Percentiles rank a stretch among this genome's conserved stretches.
Evolutionary conservation across 2,329 filamentous ascomycete genomes (phyloP).

Genomic region (Xylaria sp.): DNA sequence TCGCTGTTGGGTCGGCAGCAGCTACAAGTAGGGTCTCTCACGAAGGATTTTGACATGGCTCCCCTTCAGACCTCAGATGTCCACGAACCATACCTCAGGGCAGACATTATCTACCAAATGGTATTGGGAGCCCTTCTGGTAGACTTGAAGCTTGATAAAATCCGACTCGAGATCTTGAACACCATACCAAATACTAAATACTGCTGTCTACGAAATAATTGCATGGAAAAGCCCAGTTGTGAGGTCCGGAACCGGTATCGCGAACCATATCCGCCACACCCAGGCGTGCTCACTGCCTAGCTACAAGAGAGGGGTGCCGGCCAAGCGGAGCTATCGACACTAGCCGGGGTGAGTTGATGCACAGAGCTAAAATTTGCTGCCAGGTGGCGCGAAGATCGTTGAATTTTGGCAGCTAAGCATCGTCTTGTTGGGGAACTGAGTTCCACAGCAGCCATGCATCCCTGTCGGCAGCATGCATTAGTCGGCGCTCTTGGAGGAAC

Average conservation of each 20-base stretch:
- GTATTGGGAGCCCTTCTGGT: not conserved
- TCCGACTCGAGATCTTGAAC: too few relatives aligned
- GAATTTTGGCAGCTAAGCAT: conserved; percentile 23
- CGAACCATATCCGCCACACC: not conserved
- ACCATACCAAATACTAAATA: not conserved
- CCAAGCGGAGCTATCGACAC: not conserved
- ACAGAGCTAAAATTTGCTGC: conserved; percentile 6
- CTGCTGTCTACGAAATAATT: not conserved
- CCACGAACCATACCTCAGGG: too few relatives aligned
- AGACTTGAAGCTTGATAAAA: not conserved
- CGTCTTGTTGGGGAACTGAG: conserved; percentile 39
- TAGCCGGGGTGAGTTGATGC: not conserved
- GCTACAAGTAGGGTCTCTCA: not conserved
- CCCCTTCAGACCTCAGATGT: not conserved
- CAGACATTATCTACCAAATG: not conserved
- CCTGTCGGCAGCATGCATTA: not conserved
- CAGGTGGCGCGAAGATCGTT: conserved; percentile 4
- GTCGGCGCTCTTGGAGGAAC: not conserved
- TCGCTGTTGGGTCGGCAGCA: not conserved
- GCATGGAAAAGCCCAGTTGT: not conserved
- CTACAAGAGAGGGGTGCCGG: not conserved
- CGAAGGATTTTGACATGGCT: not conserved
- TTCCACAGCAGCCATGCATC: conserved; percentile 22
- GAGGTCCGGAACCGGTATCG: not conserved
- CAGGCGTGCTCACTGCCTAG: not conserved